Base-by-base conservation (phyloP, 352 stramenopile species). In the Bremia lactucae region DNA sequence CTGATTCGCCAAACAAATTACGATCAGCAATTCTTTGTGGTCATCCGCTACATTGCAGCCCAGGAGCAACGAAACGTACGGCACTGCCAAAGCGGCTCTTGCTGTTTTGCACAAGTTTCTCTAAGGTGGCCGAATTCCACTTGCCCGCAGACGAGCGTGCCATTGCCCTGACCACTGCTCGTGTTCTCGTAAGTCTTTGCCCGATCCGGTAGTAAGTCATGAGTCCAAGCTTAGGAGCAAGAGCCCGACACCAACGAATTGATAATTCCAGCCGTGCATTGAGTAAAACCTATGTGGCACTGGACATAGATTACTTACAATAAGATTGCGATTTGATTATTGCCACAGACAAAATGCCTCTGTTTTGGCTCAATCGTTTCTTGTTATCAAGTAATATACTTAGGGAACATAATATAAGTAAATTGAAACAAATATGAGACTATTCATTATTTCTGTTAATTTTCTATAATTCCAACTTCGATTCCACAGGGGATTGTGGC, bases 191-290 rank as follows among this genome's bases (percentile, higher is more conserved):
- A 53, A 87, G 54, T 15, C 68, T 66, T 54, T 71, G 61, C 8
- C 68, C 71, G 38, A 76, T 55, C 28, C 71, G 71, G 64, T 81
- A 87, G 64, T 79, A 87, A 55, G 73, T 57, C 73, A 87, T 87
- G 55, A 8, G n/a, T n/a, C n/a, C n/a, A n/a, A n/a, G n/a, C n/a
- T n/a, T n/a, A n/a, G n/a, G n/a, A n/a, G n/a, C n/a, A n/a, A n/a
- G n/a, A n/a, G n/a, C n/a, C n/a, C n/a, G n/a, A n/a, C n/a, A 33
- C 24, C 15, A 13, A 14, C 28, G 28, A 33, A 2, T 33, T 33
- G 28, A 15, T n/a, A 33, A 15, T 14, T 33, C 15, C n/a, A 33
- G 28, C 1, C 10, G n/a, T n/a, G n/a, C n/a, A n/a, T n/a, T n/a
- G n/a, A n/a, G n/a, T n/a, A n/a, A n/a, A n/a, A n/a, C n/a, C n/a